phyloP scores from a whole-genome alignment of 371 early-diverging fungal genomes.

The Mucor ambiguus region DNA sequence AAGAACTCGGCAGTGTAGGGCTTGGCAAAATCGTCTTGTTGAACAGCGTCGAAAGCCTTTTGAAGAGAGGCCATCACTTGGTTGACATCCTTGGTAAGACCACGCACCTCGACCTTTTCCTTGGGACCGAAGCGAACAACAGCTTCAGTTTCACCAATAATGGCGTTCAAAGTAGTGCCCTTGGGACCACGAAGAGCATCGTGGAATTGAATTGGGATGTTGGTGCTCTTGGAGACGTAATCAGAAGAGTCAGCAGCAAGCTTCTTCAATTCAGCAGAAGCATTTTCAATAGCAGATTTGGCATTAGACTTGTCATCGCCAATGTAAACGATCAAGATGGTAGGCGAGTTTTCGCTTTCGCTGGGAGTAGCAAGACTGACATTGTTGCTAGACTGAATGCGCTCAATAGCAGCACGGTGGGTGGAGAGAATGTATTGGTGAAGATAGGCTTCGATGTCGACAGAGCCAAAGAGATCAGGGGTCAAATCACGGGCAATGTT shows the following conservation, averaged over 20 bases:
- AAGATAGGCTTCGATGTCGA: slow-evolving; percentile 78
- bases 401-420: slow-evolving; percentile 77
- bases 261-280: slow-evolving; percentile 69
- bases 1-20: slow-evolving; percentile 69
- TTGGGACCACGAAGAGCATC: slow-evolving; percentile 74
- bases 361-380: slow-evolving; percentile 79
- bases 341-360: slow-evolving; percentile 61
- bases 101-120: slow-evolving; percentile 73
- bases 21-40: slow-evolving; percentile 66
- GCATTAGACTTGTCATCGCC: slow-evolving; percentile 53
- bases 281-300: slow-evolving; percentile 66
- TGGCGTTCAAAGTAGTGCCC: slow-evolving; percentile 71
- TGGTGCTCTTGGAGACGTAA: slow-evolving; percentile 61
- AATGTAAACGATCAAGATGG: slow-evolving; percentile 76
- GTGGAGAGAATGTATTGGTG: slow-evolving; percentile 81
- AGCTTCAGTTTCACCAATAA: slow-evolving; percentile 64
- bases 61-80: slow-evolving; percentile 67
- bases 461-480: slow-evolving; percentile 67
- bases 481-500: slow-evolving; percentile 38
- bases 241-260: slow-evolving; percentile 68
- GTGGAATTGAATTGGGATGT: slow-evolving; percentile 78
- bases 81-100: slow-evolving; percentile 77
- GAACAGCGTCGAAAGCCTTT: slow-evolving; percentile 66
- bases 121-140: slow-evolving; percentile 72
- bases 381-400: slow-evolving; percentile 62